Evolutionary conservation across 148 eudicot species (phyloP).

Genomic region (Tetragonia tetragonoides): DNA sequence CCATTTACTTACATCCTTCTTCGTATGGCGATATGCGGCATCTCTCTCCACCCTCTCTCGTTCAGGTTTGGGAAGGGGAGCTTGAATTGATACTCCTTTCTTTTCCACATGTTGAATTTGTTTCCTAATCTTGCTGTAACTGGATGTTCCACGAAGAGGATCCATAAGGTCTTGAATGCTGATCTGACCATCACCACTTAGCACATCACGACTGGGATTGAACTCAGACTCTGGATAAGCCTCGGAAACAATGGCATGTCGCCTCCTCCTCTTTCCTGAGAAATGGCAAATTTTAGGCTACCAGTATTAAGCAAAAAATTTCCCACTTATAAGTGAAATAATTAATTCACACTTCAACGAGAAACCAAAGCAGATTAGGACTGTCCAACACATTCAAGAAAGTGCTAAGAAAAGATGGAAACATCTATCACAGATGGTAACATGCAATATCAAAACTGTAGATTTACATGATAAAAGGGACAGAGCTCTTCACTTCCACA

Average conservation of each 20-base stretch:
- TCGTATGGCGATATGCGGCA: conserved; percentile 53
- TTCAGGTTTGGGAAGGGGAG: conserved; percentile 74
- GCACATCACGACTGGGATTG: conserved; percentile 78
- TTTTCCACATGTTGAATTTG: conserved; percentile 44
- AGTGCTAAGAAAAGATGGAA: not conserved
- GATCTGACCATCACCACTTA: conserved; percentile 61
- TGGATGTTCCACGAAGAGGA: conserved; percentile 60
- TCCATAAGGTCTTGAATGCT: conserved; percentile 73
- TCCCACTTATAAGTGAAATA: not conserved
- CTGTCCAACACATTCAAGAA: not conserved
- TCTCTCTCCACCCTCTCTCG: conserved; percentile 67
- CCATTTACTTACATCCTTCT: conserved; percentile 71
- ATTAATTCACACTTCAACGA: not conserved
- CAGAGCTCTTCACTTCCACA: not conserved
- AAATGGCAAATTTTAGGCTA: not conserved
- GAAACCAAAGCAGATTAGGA: not conserved
- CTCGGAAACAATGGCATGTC: conserved; percentile 54
- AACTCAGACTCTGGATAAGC: conserved; percentile 87
- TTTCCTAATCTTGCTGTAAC: conserved; percentile 55
- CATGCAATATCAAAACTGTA: not conserved
- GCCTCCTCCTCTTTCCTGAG: conserved; percentile 67
- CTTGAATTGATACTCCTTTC: conserved; percentile 46
- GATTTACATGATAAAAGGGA: not conserved
- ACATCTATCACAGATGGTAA: not conserved
- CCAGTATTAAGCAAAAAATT: not conserved